Conservation (phyloP, 139 green algal species). For the Chlamydomonas sphaeroides region DNA sequence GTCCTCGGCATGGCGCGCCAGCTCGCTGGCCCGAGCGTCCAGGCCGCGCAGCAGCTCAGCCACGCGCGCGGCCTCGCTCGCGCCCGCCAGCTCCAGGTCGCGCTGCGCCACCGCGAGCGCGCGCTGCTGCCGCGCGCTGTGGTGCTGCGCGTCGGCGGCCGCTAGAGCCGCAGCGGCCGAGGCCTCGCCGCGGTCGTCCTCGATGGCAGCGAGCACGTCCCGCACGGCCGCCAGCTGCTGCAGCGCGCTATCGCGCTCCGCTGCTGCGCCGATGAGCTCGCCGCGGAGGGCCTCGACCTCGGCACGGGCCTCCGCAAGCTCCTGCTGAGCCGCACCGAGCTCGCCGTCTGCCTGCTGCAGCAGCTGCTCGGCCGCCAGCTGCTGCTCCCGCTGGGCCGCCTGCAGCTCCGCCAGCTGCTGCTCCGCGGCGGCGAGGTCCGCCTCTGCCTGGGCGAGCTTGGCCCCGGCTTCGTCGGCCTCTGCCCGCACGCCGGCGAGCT, state of each 20-base stretch:
- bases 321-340: neutral
- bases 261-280: neutral
- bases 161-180: neutral
- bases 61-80: neutral
- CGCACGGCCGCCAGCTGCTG: constrained; percentile 12
- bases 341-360: neutral
- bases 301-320: neutral
- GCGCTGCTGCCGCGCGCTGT: too few relatives aligned
- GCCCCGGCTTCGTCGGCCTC: neutral
- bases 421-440: neutral
- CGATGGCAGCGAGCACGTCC: constrained; percentile 2
- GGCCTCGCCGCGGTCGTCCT: neutral
- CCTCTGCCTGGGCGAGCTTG: neutral
- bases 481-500: neutral
- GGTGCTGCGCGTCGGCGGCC: neutral
- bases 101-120: neutral
- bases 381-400: neutral
- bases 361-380: neutral
- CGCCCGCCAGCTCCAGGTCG: neutral
- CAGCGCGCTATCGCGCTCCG: neutral
- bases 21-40: neutral
- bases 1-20: neutral
- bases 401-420: neutral
- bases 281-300: neutral
- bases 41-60: constrained; percentile 1